Conservation (phyloP, 257 asterid genomes). For the Misopates orontium region DNA sequence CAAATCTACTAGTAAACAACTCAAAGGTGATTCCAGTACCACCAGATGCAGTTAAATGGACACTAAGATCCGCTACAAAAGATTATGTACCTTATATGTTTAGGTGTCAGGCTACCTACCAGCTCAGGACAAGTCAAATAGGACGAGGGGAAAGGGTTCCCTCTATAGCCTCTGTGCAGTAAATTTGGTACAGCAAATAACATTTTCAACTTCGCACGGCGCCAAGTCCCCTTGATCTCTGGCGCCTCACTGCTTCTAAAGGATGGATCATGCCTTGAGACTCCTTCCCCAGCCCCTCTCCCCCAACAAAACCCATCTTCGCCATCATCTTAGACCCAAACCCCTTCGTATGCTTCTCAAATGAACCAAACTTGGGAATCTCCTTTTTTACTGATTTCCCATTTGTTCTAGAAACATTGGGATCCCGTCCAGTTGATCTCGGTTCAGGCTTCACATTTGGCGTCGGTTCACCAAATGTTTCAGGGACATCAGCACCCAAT, state of each 20-base stretch:
- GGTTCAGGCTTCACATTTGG: slow-evolving; percentile 27
- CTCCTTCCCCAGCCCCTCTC: slow-evolving; percentile 78
- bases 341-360: slow-evolving; percentile 89
- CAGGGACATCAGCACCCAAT: slow-evolving; percentile 77
- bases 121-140: slow-evolving; percentile 9
- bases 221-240: slow-evolving; percentile 75
- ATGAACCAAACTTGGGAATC: slow-evolving; percentile 51
- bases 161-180: slow-evolving; percentile 22
- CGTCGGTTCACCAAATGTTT: slow-evolving; percentile 36
- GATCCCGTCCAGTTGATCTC: slow-evolving; percentile 21
- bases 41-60: too few relatives aligned
- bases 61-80: too few relatives aligned
- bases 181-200: background rate
- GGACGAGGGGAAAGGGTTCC: slow-evolving; percentile 10
- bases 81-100: background rate
- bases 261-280: slow-evolving; percentile 87
- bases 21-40: too few relatives aligned
- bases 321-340: slow-evolving; percentile 97
- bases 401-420: slow-evolving; percentile 31
- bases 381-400: slow-evolving; percentile 31
- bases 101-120: background rate
- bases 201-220: slow-evolving; percentile 43
- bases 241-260: slow-evolving; percentile 70
- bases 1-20: too few relatives aligned
- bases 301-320: slow-evolving; percentile 88